Evolutionary conservation across 768 basidiomycete genomes (phyloP), one percentile per base, ranked within the genome.

Genomic region (Kwoniella botswanensis): DNA sequence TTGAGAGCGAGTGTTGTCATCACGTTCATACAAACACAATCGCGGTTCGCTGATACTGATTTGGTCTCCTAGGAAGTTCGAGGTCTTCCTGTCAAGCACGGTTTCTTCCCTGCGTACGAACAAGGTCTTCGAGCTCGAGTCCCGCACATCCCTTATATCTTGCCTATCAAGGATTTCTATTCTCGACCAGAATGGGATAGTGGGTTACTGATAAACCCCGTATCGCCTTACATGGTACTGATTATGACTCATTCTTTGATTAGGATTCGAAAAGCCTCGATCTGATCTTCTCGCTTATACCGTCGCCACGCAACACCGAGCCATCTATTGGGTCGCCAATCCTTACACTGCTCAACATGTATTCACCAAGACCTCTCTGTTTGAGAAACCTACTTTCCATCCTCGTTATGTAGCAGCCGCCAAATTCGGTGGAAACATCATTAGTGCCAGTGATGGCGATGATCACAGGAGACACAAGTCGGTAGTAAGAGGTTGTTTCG

Each of bases 21-120:
- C 24, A 12, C 15, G 12, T 58, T 21, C 24, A 26, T 24, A 26
- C 4, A 26, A 26, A 26, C 4, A 4, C 12, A 13, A 13, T 24
- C 22, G 41, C 26, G 11, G 9, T 7, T 60, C 18, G 21, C 15
- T 44, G 41, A 44, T 44, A 15, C 11, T 42, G 29, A 13, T n/a
- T n/a, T n/a, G n/a, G n/a, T n/a, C n/a, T n/a, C n/a, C n/a, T n/a
- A 18, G 76, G 71, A 74, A 75, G 74, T 77, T 21, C 55, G 60
- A 21, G 70, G 72, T 42, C 63, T 76, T 22, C 71, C 73, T 2
- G 63, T 35, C 22, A 74, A 71, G 17, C 74, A 76, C 46, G 68
- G 61, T 46, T 50, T 57, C 21, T 62, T 78, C 29, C 72, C 71
- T 29, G 24, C 71, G 17, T 74, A 76, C 53, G 74, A 75, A 46